Evolutionary conservation across 208 protist genomes (phyloP).

Genomic region (Herpetomonas tarakana): DNA sequence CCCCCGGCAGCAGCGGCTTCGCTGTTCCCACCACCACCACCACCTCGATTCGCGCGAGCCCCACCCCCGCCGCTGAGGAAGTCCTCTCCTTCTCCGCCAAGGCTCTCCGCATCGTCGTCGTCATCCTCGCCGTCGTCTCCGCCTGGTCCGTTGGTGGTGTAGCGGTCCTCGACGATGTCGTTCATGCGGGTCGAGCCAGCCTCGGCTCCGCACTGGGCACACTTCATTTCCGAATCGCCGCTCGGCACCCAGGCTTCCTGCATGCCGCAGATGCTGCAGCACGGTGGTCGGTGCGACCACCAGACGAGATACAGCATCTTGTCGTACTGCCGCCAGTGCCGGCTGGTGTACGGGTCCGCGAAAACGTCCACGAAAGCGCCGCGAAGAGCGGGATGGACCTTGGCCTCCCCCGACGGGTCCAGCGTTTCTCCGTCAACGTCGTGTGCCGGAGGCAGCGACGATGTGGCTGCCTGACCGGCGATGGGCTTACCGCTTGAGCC

Average conservation of each 20-base stretch:
- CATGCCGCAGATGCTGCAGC: constrained; percentile 64
- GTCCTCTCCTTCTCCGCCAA: constrained; percentile 17
- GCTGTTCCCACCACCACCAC: constrained; percentile 7
- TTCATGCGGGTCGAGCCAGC: constrained; percentile 51
- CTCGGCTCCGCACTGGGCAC: constrained; percentile 52
- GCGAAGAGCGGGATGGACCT: constrained; percentile 39
- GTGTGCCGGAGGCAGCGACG: background rate
- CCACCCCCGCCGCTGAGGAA: background rate
- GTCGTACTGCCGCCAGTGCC: constrained; percentile 60
- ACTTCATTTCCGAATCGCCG: constrained; percentile 58
- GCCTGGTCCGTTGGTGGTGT: background rate
- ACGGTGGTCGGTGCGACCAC: constrained; percentile 66
- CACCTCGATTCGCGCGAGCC: constrained; percentile 1
- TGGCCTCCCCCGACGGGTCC: background rate
- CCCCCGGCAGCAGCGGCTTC: constrained; percentile 4
- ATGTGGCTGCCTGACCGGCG: too few species aligned
- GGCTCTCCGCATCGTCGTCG: constrained; percentile 22
- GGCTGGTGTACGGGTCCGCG: constrained; percentile 37
- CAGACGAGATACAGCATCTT: constrained; percentile 84
- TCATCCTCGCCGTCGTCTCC: constrained; percentile 14
- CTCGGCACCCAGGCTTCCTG: constrained; percentile 68
- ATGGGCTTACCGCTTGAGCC: background rate
- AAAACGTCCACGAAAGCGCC: constrained; percentile 69
- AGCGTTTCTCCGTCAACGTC: background rate
- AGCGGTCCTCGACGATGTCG: constrained; percentile 56